These are phyloP conservation scores for Telfairia occidentalis DNA, from an alignment of 331 rosid species.

Conservation along the genomic window DNA sequence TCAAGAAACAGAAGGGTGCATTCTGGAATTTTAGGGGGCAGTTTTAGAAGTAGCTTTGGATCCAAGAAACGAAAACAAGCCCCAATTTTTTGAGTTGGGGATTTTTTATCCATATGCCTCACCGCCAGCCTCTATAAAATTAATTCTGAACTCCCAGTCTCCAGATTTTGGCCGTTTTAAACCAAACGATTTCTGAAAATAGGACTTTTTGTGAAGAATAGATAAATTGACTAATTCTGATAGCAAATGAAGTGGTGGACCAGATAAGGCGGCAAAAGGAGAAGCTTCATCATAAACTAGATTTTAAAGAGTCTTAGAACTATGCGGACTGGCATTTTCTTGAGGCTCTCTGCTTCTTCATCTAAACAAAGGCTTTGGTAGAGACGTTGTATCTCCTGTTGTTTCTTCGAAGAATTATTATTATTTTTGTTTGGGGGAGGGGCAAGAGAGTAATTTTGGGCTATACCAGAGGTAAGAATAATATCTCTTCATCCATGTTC, in stretches of 20 bases:
- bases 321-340: neutral
- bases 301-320: neutral
- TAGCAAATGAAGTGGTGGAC: neutral
- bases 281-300: too few relatives aligned
- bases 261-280: neutral
- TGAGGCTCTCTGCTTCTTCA: too few relatives aligned
- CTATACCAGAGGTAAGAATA: too few relatives aligned
- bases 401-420: too few relatives aligned
- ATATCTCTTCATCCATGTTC: neutral
- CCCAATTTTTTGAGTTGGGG: neutral
- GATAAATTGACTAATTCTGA: neutral
- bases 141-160: neutral
- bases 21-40: neutral
- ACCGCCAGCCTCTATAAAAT: neutral
- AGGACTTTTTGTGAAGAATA: neutral
- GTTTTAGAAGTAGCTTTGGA: neutral
- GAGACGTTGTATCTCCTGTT: too few relatives aligned
- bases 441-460: too few relatives aligned
- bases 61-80: neutral
- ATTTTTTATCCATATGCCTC: neutral
- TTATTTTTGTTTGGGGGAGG: too few relatives aligned
- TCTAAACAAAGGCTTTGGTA: too few relatives aligned
- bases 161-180: neutral
- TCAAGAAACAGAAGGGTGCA: neutral
- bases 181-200: neutral